Evolutionary conservation across 805 yeast species (phyloP).

Genomic region (Hanseniaspora singularis): DNA sequence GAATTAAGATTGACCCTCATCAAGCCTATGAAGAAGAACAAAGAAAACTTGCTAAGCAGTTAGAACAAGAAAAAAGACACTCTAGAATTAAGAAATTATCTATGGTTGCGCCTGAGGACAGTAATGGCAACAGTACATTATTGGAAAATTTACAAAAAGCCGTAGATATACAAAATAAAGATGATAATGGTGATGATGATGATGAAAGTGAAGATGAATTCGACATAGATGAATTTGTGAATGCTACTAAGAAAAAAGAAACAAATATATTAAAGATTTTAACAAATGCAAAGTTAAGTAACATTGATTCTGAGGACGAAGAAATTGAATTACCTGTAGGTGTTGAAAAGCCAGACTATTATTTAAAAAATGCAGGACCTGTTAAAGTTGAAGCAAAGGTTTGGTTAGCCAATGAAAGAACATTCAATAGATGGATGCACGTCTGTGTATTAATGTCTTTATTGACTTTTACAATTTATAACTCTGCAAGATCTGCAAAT

Average conservation of each 20-base stretch:
- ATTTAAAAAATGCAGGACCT: slow-evolving; percentile 82
- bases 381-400: slow-evolving; percentile 93
- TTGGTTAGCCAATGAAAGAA: slow-evolving; percentile 96
- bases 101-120: no score
- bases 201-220: slow-evolving; percentile 29
- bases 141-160: slow-evolving; percentile 4
- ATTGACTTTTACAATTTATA: slow-evolving; percentile 71
- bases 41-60: slow-evolving; percentile 39
- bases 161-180: slow-evolving; percentile 3
- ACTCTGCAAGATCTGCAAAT: slow-evolving; percentile 57
- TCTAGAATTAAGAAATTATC: slow-evolving; percentile 31
- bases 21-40: slow-evolving; percentile 62
- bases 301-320: slow-evolving; percentile 74
- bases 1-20: slow-evolving; percentile 65
- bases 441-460: slow-evolving; percentile 76
- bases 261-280: slow-evolving; percentile 30
- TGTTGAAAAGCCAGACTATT: slow-evolving; percentile 64
- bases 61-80: slow-evolving; percentile 28
- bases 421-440: slow-evolving; percentile 89
- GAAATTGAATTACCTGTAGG: slow-evolving; percentile 83
- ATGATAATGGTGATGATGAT: neutral
- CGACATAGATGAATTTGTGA: slow-evolving; percentile 48
- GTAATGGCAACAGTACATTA: no score
- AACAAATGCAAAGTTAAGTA: slow-evolving; percentile 35
- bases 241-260: slow-evolving; percentile 26